phyloP scores from a whole-genome alignment of 768 basidiomycete species.

The Naganishia vaughanmartiniae region DNA sequence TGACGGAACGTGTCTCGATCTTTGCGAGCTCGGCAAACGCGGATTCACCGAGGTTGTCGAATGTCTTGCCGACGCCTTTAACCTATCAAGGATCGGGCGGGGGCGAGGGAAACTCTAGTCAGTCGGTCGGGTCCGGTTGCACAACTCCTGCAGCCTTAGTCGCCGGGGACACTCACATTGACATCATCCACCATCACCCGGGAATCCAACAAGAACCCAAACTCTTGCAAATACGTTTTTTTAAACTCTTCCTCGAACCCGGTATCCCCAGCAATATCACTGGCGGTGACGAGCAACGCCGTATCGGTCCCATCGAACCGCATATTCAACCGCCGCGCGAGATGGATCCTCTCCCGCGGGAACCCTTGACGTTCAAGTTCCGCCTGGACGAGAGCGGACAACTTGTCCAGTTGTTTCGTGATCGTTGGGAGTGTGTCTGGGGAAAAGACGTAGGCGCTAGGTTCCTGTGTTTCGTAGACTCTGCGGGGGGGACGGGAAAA shows the following conservation, averaged over 20 bases:
- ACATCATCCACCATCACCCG: slow-evolving; percentile 90
- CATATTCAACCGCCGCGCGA: slow-evolving; percentile 63
- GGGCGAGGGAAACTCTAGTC: no score
- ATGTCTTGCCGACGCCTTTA: slow-evolving; percentile 85
- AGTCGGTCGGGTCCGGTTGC: no score
- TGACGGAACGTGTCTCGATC: slow-evolving; percentile 55
- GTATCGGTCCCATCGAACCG: slow-evolving; percentile 62
- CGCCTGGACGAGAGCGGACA: slow-evolving; percentile 62
- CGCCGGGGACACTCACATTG: slow-evolving; percentile 59
- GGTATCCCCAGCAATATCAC: slow-evolving; percentile 61
- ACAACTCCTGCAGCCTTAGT: no score
- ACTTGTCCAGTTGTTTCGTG: slow-evolving; percentile 65
- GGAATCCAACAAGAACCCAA: slow-evolving; percentile 84
- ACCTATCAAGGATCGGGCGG: slow-evolving; percentile 56
- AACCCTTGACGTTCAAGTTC: slow-evolving; percentile 82
- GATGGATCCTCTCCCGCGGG: slow-evolving; percentile 64
- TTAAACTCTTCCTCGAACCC: slow-evolving; percentile 80
- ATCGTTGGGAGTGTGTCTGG: slow-evolving; percentile 62
- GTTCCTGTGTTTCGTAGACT: slow-evolving; percentile 83
- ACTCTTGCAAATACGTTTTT: slow-evolving; percentile 75
- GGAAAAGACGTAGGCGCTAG: slow-evolving; percentile 71
- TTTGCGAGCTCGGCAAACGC: slow-evolving; percentile 71
- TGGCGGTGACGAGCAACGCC: slow-evolving; percentile 69
- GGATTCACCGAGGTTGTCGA: slow-evolving; percentile 72
- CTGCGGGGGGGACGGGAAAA: slow-evolving; percentile 52